These are phyloP conservation scores for Bretschneidera sinensis DNA, from an alignment of 345 rosid genomes.

Conservation along the genomic window DNA sequence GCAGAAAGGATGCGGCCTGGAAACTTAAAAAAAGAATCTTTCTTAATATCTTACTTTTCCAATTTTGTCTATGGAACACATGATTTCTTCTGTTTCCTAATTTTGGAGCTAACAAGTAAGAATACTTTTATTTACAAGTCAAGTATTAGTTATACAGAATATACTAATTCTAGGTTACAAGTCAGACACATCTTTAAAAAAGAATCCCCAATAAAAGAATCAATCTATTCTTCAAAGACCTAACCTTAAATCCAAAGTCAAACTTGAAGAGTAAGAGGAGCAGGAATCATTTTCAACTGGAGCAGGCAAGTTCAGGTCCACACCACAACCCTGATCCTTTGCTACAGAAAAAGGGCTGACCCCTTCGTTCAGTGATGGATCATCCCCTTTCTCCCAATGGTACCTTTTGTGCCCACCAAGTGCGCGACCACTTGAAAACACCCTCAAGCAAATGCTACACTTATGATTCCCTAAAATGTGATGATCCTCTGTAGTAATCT, in stretches of 20 bases:
- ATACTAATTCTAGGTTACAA: slow-evolving; percentile 15
- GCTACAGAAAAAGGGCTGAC: slow-evolving; percentile 3
- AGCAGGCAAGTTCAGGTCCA: slow-evolving; percentile 74
- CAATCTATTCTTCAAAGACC: slow-evolving; percentile 34
- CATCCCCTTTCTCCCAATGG: slow-evolving; percentile 64
- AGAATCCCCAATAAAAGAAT: not conserved
- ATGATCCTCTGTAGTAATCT: slow-evolving; percentile 16
- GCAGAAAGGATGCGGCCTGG: too few species aligned
- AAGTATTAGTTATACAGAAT: slow-evolving; percentile 10
- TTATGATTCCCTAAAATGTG: slow-evolving; percentile 37
- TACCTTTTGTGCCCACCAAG: slow-evolving; percentile 77
- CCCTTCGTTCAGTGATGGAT: slow-evolving; percentile 18
- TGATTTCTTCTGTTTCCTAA: slow-evolving; percentile 1
- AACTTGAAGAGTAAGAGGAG: slow-evolving; percentile 35
- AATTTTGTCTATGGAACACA: not conserved
- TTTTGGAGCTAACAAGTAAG: not conserved
- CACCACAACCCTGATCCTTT: slow-evolving; percentile 16
- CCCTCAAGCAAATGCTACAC: slow-evolving; percentile 58
- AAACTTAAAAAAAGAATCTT: too few species aligned
- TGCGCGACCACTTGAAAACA: slow-evolving; percentile 68
- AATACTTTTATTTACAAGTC: not conserved
- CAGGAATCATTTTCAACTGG: slow-evolving; percentile 36
- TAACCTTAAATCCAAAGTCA: slow-evolving; percentile 71
- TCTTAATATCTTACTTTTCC: too few species aligned
- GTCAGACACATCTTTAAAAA: slow-evolving; percentile 11